Evolutionary conservation across 148 eudicot species (phyloP), one percentile per base, ranked within the genome.

Genomic region (Selenicereus undatus): DNA sequence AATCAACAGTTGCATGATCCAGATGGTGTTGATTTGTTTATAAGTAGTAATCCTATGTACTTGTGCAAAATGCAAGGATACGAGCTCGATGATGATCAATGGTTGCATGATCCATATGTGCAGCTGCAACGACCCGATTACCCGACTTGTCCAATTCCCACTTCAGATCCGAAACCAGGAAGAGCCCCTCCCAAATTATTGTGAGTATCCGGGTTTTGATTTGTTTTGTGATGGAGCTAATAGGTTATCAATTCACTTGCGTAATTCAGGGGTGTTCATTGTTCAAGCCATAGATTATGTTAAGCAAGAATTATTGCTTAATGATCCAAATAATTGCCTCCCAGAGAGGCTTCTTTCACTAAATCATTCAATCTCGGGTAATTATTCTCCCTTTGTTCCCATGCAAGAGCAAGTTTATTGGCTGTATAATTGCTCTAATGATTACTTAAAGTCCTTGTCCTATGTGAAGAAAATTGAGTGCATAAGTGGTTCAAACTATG

Each of bases 391-490:
- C 30, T 84, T 84, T 78, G 12, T 6, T 64, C 78, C 69, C 9
- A 76, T 81, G 18, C 24, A 72, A 1, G 45, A 77, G 43, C 69
- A 78, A 66, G 64, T 9, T 65, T 77, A 77, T 65, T 84, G 86
- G 86, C n/a, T 85, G 39, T 81, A 74, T 72, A 85, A 85, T 75
- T 85, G 87, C 81, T 78, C 87, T 0, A 77, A 36, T 73, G 79
- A 78, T 42, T 77, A 50, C 22, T 29, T 58, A 43, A 36, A 68
- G 13, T 20, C 79, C 1, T 11, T 45, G 17, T 4, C 18, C 30
- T 51, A 56, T 51, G 20, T 84, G 32, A 84, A 79, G 32, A 88
- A 87, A 0, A 84, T 90, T 71, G 80, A 64, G 18, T 91, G 94
- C 45, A 30, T 91, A 36, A 90, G 92, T 62, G 85, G 84, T 32